Percentiles rank a stretch among this genome's conserved stretches.
phyloP scores from a whole-genome alignment of 2,329 filamentous ascomycete species.

The Cladophialophora psammophila region DNA sequence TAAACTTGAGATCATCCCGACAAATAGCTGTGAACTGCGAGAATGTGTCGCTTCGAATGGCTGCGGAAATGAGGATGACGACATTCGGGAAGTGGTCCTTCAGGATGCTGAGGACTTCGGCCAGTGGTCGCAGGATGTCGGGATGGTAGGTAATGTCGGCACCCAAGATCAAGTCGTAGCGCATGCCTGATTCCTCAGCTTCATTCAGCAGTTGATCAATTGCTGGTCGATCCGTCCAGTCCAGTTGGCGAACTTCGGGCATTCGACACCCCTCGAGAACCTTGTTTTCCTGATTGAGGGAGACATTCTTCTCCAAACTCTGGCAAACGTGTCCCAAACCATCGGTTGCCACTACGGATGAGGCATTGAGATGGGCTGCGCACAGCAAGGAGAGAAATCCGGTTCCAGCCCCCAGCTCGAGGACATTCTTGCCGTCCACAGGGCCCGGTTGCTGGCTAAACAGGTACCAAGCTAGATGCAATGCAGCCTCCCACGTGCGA shows the following conservation, averaged over 20 bases:
- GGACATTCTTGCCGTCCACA: conserved; percentile 61
- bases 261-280: conserved; percentile 12
- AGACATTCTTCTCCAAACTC: conserved; percentile 49
- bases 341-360: conserved; percentile 67
- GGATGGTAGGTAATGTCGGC: conserved; percentile 41
- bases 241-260: conserved; percentile 32
- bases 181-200: conserved; percentile 14
- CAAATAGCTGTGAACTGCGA: conserved; percentile 65
- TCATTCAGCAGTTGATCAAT: conserved; percentile 30
- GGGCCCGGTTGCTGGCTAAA: conserved; percentile 54
- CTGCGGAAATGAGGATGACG: conserved; percentile 65
- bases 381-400: conserved; percentile 71
- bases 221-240: conserved; percentile 35
- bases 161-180: conserved; percentile 36
- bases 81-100: conserved; percentile 33
- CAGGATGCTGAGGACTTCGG: conserved; percentile 30
- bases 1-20: conserved; percentile 49
- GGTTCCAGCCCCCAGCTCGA: conserved; percentile 73
- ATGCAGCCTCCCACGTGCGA: conserved; percentile 73
- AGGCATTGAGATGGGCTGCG: conserved; percentile 63
- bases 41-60: conserved; percentile 70
- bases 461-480: conserved; percentile 69
- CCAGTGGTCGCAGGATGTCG: conserved; percentile 38
- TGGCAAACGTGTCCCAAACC: conserved; percentile 59
- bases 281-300: conserved; percentile 42